A percentile compares a stretch with the other conserved stretches of the same genome.
Conservation (phyloP, 495 filamentous ascomycete species). For the Emericellopsis terricola region DNA sequence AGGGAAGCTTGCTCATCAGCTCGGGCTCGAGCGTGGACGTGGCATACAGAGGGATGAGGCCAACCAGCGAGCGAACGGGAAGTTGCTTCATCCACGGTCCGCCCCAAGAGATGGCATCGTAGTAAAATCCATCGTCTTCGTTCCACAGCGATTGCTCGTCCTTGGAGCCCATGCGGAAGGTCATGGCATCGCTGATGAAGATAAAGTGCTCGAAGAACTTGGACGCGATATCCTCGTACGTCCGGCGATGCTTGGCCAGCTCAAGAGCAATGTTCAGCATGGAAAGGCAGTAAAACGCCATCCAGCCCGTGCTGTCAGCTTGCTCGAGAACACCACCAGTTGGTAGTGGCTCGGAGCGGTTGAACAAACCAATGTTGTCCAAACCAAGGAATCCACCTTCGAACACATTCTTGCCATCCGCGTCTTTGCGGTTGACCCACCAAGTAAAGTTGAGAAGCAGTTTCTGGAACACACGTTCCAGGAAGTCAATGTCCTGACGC, state of each 20-base stretch:
- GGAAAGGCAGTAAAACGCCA: conserved; percentile 87
- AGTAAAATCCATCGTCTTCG: conserved; percentile 91
- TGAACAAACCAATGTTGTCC: conserved; percentile 95
- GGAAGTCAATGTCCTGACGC: conserved; percentile 81
- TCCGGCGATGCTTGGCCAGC: conserved; percentile 86
- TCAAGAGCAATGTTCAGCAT: conserved; percentile 96
- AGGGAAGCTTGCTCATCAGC: conserved; percentile 75
- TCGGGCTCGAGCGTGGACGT: conserved; percentile 86
- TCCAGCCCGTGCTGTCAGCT: conserved; percentile 95
- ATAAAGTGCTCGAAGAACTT: conserved; percentile 99
- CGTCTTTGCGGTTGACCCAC: conserved; percentile 96
- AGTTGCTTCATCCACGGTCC: conserved; percentile 85
- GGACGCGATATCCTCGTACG: conserved; percentile 92
- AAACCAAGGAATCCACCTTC: conserved; percentile 93
- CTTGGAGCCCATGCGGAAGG: conserved; percentile 59
- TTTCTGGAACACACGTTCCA: conserved; percentile 94
- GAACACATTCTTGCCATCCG: conserved; percentile 87
- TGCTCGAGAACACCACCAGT: conserved; percentile 89
- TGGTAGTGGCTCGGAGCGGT: conserved; percentile 89
- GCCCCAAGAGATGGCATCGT: conserved; percentile 92
- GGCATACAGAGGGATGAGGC: conserved; percentile 82
- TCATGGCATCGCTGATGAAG: conserved; percentile 96
- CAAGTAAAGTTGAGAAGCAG: conserved; percentile 91
- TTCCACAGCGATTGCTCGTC: conserved; percentile 80
- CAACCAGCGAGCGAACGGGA: conserved; percentile 78